Evolutionary conservation across 106 monocot genomes (phyloP).

Genomic region (Alisma plantagoaquatica): DNA sequence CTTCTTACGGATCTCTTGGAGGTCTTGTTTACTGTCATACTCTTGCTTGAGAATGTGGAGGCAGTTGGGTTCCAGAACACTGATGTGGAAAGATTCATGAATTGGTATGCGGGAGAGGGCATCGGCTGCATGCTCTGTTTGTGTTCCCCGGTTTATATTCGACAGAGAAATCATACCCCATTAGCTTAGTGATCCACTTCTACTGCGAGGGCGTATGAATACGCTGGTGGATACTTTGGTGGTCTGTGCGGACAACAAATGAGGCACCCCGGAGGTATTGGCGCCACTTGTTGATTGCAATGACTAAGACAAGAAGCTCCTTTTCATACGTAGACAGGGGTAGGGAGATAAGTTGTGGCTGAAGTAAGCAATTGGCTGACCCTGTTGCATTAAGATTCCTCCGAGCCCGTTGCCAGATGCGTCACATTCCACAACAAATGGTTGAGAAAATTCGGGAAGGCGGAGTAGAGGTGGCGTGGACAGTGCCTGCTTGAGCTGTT

Average conservation of each 20-base stretch:
- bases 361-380: background rate
- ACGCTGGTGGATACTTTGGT: background rate
- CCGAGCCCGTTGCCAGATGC: conserved; percentile 3
- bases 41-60: background rate
- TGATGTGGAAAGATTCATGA: background rate
- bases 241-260: background rate
- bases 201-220: background rate
- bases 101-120: background rate
- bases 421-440: conserved; percentile 2
- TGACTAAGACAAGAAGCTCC: background rate
- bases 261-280: background rate
- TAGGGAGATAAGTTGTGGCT: background rate
- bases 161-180: background rate
- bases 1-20: background rate
- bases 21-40: background rate
- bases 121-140: conserved; percentile 1
- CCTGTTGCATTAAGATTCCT: conserved; percentile 2
- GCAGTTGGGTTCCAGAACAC: background rate
- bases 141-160: background rate
- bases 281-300: background rate
- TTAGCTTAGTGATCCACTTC: background rate
- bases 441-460: background rate
- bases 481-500: background rate
- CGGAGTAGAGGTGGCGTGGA: background rate
- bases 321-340: too few relatives aligned